phyloP scores from a whole-genome alignment of 148 eudicot species.

The Vaccinium corymbosum region DNA sequence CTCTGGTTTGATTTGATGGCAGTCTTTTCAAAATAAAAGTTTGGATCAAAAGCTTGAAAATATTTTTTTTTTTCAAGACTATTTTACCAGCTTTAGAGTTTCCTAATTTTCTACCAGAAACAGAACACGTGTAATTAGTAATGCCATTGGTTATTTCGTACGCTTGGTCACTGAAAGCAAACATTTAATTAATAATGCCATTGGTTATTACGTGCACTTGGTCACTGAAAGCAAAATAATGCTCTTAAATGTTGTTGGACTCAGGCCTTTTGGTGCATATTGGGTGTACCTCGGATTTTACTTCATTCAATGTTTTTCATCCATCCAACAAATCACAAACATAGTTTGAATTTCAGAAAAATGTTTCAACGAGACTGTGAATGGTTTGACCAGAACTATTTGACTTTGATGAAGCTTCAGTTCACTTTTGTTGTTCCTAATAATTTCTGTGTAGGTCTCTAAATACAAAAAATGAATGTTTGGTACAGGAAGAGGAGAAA shows the following conservation, averaged over 20 bases:
- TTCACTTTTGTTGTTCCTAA: neutral
- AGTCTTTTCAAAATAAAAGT: neutral
- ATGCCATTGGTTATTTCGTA: neutral
- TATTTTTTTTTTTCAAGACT: neutral
- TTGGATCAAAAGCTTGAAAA: neutral
- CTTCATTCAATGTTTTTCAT: neutral
- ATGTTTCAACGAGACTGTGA: neutral
- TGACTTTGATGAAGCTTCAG: conserved; percentile 5
- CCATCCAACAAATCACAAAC: neutral
- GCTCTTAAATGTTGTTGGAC: neutral
- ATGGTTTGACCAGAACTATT: neutral
- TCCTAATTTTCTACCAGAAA: neutral
- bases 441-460: neutral
- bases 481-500: conserved; percentile 46
- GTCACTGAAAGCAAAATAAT: neutral
- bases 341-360: neutral
- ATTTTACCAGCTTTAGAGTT: neutral
- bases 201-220: neutral
- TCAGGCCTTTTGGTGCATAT: neutral
- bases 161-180: neutral
- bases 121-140: neutral
- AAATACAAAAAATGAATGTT: neutral
- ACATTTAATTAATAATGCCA: neutral
- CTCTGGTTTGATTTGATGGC: neutral
- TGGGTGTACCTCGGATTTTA: neutral